These are phyloP conservation scores for Xylaria castorea DNA, from an alignment of 495 filamentous ascomycete genomes.

Conservation along the genomic window DNA sequence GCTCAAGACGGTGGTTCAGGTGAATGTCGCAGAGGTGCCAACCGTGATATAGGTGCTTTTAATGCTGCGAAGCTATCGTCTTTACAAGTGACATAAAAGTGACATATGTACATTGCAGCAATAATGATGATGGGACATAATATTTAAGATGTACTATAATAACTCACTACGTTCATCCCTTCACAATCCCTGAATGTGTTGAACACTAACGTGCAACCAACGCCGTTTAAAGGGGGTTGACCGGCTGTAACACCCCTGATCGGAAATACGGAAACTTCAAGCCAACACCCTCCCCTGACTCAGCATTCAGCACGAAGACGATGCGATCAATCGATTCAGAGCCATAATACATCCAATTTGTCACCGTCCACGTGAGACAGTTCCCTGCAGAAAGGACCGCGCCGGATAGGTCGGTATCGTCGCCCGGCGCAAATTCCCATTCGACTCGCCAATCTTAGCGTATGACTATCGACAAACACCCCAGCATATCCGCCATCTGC, in stretches of 20 bases:
- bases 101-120: not conserved
- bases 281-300: constrained; percentile 38
- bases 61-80: not conserved
- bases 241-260: not conserved
- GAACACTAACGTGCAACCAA: not conserved
- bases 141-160: not conserved
- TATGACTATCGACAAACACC: constrained; percentile 34
- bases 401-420: not conserved
- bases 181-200: not conserved
- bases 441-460: constrained; percentile 1
- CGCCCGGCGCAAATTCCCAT: not conserved
- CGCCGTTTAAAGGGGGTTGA: not conserved
- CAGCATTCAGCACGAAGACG: constrained; percentile 45
- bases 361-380: constrained; percentile 45
- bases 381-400: constrained; percentile 34
- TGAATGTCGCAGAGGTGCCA: constrained; percentile 32
- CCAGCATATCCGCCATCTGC: constrained; percentile 12
- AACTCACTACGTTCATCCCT: not conserved
- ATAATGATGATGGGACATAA: constrained; percentile 5
- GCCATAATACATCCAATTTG: constrained; percentile 44
- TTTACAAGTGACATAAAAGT: not conserved
- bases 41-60: not conserved
- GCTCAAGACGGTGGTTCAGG: constrained; percentile 26
- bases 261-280: constrained; percentile 42
- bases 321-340: constrained; percentile 46